Evolutionary conservation across 1,284 basidiomycete genomes (phyloP).

Genomic region (Lentinus polychrous): DNA sequence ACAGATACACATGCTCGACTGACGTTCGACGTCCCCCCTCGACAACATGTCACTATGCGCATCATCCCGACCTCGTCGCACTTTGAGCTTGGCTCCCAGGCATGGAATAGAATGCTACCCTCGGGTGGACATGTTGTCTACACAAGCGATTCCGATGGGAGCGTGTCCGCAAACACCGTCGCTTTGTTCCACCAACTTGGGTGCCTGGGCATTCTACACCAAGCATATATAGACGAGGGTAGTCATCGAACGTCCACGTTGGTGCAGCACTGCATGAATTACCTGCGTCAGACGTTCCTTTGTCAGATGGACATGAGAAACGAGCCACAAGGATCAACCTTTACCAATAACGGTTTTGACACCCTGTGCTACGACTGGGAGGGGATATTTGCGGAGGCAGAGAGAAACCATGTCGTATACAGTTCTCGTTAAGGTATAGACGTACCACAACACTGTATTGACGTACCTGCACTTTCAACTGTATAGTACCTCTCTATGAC

Average conservation of each 20-base stretch:
- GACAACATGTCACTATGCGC: slow-evolving; percentile 3
- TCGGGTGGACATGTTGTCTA: slow-evolving; percentile 5
- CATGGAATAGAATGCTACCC: slow-evolving; percentile 6
- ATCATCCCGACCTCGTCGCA: slow-evolving; percentile 7
- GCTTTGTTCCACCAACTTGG: slow-evolving; percentile 6
- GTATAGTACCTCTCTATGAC: background rate
- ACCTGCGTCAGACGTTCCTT: slow-evolving; percentile 4
- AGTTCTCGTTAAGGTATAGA: background rate
- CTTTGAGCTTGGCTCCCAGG: slow-evolving; percentile 4
- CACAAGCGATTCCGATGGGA: slow-evolving; percentile 2
- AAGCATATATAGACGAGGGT: slow-evolving; percentile 7
- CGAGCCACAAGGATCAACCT: slow-evolving; percentile 4
- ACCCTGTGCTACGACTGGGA: slow-evolving; percentile 9
- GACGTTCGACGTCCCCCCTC: slow-evolving; percentile 4
- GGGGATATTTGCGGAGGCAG: slow-evolving; percentile 6
- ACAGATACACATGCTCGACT: background rate
- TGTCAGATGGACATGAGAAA: slow-evolving; percentile 6
- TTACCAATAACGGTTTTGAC: slow-evolving; percentile 8
- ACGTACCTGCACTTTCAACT: background rate
- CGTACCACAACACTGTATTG: background rate
- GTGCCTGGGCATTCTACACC: slow-evolving; percentile 7
- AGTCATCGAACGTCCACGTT: slow-evolving; percentile 1
- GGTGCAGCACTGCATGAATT: slow-evolving; percentile 6
- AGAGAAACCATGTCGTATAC: slow-evolving; percentile 6
- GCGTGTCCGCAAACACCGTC: slow-evolving; percentile 5